phyloP scores from a whole-genome alignment of 768 basidiomycete genomes.

The Amanita exitialis region DNA sequence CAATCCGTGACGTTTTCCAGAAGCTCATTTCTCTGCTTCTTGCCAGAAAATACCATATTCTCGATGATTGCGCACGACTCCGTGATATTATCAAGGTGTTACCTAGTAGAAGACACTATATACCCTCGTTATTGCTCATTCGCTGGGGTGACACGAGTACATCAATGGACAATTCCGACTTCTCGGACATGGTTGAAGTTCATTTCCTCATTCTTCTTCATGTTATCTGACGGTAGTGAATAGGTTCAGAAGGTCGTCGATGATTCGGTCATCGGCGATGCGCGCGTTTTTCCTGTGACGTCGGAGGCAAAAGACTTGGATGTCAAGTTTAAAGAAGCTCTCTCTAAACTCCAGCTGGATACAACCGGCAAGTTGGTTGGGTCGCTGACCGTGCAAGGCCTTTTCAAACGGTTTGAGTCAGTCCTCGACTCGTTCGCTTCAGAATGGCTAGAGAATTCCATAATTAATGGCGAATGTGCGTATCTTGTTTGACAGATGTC shows the following conservation, averaged over 20 bases:
- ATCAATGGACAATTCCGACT: constrained; percentile 32
- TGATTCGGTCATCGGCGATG: constrained; percentile 29
- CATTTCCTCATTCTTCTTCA: neutral
- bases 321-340: constrained; percentile 6
- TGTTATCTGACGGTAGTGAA: constrained; percentile 1
- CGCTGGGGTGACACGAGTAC: constrained; percentile 44
- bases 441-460: constrained; percentile 38
- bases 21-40: neutral
- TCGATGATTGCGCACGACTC: constrained; percentile 66
- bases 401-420: constrained; percentile 33
- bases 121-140: constrained; percentile 52
- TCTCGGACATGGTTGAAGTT: constrained; percentile 47
- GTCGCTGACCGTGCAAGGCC: constrained; percentile 26
- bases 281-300: constrained; percentile 38
- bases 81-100: constrained; percentile 51
- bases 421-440: constrained; percentile 27
- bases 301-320: constrained; percentile 15
- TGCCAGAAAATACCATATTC: constrained; percentile 53
- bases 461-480: constrained; percentile 37
- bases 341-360: constrained; percentile 3
- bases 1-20: neutral
- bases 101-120: constrained; percentile 45
- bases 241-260: constrained; percentile 42
- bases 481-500: neutral
- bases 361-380: neutral